Conservation (phyloP, 2,329 filamentous ascomycete species). For the Xylariomycetidae sp. region DNA sequence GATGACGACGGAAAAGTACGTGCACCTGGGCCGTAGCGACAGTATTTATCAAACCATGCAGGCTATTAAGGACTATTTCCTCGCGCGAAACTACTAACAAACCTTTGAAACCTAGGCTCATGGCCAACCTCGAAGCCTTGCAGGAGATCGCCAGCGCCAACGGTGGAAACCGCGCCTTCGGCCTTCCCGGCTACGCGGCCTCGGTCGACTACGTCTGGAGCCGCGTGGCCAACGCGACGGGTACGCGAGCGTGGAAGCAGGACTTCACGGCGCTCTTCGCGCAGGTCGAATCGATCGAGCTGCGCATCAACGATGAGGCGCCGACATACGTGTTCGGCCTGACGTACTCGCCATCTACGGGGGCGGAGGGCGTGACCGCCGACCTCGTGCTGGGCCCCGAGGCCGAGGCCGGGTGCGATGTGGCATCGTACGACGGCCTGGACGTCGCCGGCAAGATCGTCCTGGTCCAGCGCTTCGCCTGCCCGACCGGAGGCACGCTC, state of each 20-base stretch:
- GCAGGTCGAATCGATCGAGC: constrained; percentile 34
- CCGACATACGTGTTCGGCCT: constrained; percentile 36
- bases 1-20: constrained; percentile 5
- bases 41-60: no score
- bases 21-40: not conserved
- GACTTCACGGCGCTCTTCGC: constrained; percentile 43
- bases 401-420: constrained; percentile 34
- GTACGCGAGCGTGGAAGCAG: constrained; percentile 38
- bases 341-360: constrained; percentile 43
- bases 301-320: constrained; percentile 29
- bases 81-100: no score
- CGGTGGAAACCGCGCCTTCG: constrained; percentile 50
- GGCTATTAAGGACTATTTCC: no score
- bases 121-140: constrained; percentile 42
- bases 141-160: constrained; percentile 42
- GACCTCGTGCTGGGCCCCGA: constrained; percentile 34
- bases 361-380: constrained; percentile 36
- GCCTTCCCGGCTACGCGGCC: constrained; percentile 43
- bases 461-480: constrained; percentile 34
- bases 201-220: constrained; percentile 46
- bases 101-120: constrained; percentile 37
- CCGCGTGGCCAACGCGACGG: constrained; percentile 36
- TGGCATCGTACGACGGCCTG: constrained; percentile 27
- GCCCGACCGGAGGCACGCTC: constrained; percentile 36
- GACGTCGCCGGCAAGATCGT: constrained; percentile 37